Evolutionary conservation across 2,329 filamentous ascomycete species (phyloP).

Genomic region (Paracoccidioides lutzii): DNA sequence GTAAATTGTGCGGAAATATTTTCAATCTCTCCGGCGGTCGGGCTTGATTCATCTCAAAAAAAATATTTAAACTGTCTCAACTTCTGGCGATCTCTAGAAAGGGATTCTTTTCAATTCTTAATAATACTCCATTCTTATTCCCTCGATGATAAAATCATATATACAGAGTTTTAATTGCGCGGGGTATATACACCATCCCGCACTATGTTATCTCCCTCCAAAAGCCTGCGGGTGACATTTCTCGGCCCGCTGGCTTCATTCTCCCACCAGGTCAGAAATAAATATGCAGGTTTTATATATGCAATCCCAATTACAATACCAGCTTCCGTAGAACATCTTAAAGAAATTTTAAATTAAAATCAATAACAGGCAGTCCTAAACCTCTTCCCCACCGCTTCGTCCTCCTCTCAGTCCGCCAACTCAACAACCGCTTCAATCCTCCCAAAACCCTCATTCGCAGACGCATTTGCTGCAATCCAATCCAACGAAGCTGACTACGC

Average conservation of each 20-base stretch:
- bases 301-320: neutral
- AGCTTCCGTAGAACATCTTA: neutral
- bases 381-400: constrained; percentile 29
- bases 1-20: no score
- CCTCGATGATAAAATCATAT: neutral
- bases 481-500: constrained; percentile 51
- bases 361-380: constrained; percentile 41
- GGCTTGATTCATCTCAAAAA: neutral
- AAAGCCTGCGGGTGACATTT: constrained; percentile 36
- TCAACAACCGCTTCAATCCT: constrained; percentile 15
- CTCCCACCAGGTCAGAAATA: constrained; percentile 49
- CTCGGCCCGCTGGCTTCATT: constrained; percentile 54
- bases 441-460: constrained; percentile 33
- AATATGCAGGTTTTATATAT: neutral
- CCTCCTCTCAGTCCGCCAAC: no score
- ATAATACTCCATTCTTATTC: neutral
- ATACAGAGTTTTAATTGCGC: neutral
- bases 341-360: neutral
- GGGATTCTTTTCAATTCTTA: neutral
- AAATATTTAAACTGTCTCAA: neutral
- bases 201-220: neutral
- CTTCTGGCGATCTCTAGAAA: neutral
- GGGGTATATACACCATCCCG: neutral
- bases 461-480: constrained; percentile 72
- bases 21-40: no score